Conservation (phyloP, 2,329 filamentous ascomycete species). For the Trichoderma sp. region DNA sequence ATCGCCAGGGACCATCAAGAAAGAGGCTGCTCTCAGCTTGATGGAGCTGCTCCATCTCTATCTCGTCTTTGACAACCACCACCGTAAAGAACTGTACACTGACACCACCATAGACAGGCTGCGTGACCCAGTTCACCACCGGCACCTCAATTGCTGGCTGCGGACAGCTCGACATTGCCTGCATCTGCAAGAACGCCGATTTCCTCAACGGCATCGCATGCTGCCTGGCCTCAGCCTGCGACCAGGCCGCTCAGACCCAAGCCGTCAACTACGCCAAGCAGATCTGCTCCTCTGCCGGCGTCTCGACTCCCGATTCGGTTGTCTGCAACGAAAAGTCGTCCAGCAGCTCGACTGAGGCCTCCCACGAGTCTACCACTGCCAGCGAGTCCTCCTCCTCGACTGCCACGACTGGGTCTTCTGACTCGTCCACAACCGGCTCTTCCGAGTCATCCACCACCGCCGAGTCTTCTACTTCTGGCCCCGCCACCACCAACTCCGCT, state of each 20-base stretch:
- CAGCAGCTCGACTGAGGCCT: conserved; percentile 17
- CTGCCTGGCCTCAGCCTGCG: conserved; percentile 39
- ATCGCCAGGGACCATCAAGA: neutral
- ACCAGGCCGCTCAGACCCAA: conserved; percentile 30
- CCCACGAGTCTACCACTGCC: conserved; percentile 10
- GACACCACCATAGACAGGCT: conserved; percentile 29
- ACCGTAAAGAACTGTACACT: neutral
- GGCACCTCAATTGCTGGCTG: conserved; percentile 39
- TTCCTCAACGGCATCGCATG: conserved; percentile 43
- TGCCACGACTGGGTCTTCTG: conserved; percentile 10
- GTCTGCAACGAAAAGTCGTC: conserved; percentile 31
- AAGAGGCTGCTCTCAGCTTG: neutral
- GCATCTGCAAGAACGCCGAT: conserved; percentile 41
- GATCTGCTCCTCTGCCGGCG: conserved; percentile 38
- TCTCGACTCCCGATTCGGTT: conserved; percentile 37
- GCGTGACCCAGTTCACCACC: conserved; percentile 34
- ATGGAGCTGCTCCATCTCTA: too few relatives aligned
- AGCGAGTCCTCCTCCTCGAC: conserved; percentile 3
- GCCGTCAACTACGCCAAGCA: conserved; percentile 39
- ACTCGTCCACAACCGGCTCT: conserved; percentile 17
- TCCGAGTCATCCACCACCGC: neutral
- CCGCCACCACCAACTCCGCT: conserved; percentile 12
- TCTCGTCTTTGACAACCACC: neutral
- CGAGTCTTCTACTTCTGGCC: neutral
- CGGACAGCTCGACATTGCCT: conserved; percentile 37